Evolutionary conservation across 179 eudicot genomes (phyloP), one percentile per base, ranked within the genome.

Genomic region (Carnegiea gigantea): DNA sequence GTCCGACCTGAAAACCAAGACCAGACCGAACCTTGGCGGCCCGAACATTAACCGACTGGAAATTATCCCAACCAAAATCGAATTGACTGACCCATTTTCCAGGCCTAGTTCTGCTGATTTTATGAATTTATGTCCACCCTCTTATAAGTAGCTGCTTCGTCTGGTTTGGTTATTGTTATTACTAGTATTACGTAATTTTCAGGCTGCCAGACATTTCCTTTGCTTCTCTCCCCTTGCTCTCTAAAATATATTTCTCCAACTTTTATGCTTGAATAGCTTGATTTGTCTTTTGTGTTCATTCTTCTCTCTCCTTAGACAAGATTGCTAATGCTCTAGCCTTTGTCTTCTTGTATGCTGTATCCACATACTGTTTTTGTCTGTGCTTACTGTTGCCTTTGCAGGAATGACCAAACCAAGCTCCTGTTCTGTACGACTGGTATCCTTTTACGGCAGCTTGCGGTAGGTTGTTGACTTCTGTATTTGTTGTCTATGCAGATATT

Each of bases 401-500:
- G 99, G 92, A 93, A 87, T 86, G 97, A 91, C 81, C 86, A 82
- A 75, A 95, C 99, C 77, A 95, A 90, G 86, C 98, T 95, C 80
- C 93, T 95, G 71, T 95, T 95, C 85, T 95, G 99, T 87, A 95
- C 99, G 30, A 95, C 98, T 73, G 99, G 99, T 84, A 95, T 95
- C 85, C 98, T 95, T 76, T 84, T 95, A 86, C 87, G 99, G 88
- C 95, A 88, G 88, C 80, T 95, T 73, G 92, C 89, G 90, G 99
- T 95, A 92, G 15, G 78, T 21, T 62, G 68, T 43, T 8, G 33
- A 18, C 53, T 78, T 75, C 59, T 77, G n/a, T 40, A 60, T 68
- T 72, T 3, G 24, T 60, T 23, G 48, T 44, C 28, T 51, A 2
- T 68, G 40, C 33, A 20, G 23, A 62, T 24, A 40, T 48, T n/a